These are phyloP conservation scores for Raphanus hybrid DNA, from an alignment of 441 rosid species.

Conservation along the genomic window DNA sequence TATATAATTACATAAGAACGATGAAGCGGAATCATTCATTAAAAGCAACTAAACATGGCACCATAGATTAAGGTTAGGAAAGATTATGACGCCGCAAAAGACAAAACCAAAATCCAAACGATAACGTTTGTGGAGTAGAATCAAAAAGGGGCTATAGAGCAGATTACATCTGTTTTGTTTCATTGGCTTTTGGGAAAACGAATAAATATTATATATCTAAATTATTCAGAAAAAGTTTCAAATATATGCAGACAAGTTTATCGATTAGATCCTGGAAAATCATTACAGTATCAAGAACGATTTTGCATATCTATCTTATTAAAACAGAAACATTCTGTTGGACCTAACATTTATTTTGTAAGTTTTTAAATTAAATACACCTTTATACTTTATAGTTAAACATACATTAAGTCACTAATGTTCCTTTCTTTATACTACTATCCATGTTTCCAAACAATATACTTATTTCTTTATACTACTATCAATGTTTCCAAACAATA, in stretches of 20 bases:
- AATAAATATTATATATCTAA: not conserved
- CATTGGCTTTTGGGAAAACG: slow-evolving; percentile 16
- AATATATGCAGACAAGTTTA: slow-evolving; percentile 24
- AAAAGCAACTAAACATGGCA: slow-evolving; percentile 35
- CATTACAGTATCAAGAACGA: slow-evolving; percentile 26
- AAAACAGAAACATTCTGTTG: no score
- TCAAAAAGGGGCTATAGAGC: slow-evolving; percentile 12
- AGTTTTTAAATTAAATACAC: no score
- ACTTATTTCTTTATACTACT: no score
- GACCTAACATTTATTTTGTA: no score
- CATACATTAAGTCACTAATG: no score
- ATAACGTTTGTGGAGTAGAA: slow-evolving; percentile 41
- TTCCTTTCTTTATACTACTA: no score
- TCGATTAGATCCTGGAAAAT: slow-evolving; percentile 22
- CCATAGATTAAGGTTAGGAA: slow-evolving; percentile 34
- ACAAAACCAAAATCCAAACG: slow-evolving; percentile 39
- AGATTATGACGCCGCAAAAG: slow-evolving; percentile 29
- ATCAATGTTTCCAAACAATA: no score
- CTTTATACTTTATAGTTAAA: no score
- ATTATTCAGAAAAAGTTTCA: not conserved
- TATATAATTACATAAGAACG: not conserved
- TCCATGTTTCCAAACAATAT: no score
- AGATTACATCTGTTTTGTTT: slow-evolving; percentile 38
- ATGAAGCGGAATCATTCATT: not conserved
- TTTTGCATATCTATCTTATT: no score